These are phyloP conservation scores for Cordia subcordata DNA, from an alignment of 257 asterid species.

Conservation along the genomic window DNA sequence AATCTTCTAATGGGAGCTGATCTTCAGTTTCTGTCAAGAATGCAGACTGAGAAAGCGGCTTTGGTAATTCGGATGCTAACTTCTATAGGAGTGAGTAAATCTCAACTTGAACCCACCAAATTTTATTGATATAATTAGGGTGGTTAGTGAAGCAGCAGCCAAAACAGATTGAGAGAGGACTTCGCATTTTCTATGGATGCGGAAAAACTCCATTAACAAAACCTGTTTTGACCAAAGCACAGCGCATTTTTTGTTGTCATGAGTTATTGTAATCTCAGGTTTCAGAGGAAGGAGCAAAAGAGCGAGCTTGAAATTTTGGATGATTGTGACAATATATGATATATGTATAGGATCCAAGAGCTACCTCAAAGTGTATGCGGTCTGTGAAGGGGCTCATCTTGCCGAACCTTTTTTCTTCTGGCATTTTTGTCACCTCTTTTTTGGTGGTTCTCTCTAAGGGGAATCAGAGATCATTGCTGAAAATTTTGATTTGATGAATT, in stretches of 20 bases:
- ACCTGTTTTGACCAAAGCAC: slow-evolving; percentile 1
- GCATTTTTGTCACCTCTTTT: background rate
- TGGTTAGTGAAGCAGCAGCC: slow-evolving; percentile 28
- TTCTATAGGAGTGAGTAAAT: slow-evolving; percentile 37
- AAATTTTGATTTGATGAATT: background rate
- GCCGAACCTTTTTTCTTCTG: background rate
- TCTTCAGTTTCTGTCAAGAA: slow-evolving; percentile 65
- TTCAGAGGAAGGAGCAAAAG: slow-evolving; percentile 33
- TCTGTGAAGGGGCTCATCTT: slow-evolving; percentile 25
- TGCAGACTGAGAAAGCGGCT: slow-evolving; percentile 50
- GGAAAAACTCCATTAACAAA: background rate
- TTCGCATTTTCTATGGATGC: too few species aligned
- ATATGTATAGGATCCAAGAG: slow-evolving; percentile 28
- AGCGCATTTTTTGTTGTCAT: slow-evolving; percentile 24
- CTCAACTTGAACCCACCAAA: slow-evolving; percentile 34
- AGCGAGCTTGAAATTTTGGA: slow-evolving; percentile 82
- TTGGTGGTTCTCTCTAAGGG: background rate
- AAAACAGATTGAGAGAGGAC: too few species aligned
- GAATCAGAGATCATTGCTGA: background rate
- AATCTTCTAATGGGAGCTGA: slow-evolving; percentile 50
- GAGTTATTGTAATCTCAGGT: slow-evolving; percentile 10
- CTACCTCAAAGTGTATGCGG: slow-evolving; percentile 27
- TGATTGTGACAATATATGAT: slow-evolving; percentile 33
- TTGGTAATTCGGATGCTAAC: slow-evolving; percentile 50
- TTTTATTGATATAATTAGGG: slow-evolving; percentile 67